Evolutionary conservation across 805 yeast species (phyloP), one percentile per base, ranked within the genome.

Genomic region (Limtongozyma cylindracea): DNA sequence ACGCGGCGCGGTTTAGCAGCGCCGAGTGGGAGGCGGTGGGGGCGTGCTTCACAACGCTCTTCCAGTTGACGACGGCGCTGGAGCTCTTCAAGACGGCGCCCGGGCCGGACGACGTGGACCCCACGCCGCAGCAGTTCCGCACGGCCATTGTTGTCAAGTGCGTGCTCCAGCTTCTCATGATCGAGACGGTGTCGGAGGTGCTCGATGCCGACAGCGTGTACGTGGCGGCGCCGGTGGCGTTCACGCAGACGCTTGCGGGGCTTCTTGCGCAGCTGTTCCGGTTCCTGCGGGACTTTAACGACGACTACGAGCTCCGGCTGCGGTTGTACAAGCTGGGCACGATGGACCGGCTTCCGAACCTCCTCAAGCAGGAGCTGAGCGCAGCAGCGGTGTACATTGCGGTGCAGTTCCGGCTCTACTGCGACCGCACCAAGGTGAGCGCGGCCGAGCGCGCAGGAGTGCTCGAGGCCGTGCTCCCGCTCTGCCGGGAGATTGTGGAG

Each of bases 81-180:
- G 95, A 82, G 40, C 51, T 88, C 27, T 76, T 80, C 39, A 82
- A 96, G 2, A 73, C 91, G 0, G 95, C 98, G 1, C 55, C 50
- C 22, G 95, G 82, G 40, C 51, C 91, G 27, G 76, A 78, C 39
- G 66, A 57, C 13, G 48, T 58, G 14, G 71, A 61, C 32, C 68
- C 70, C 8, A 32, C 51, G 5, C 6, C 15, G 6, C 6, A 13
- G 15, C 21, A 24, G 19, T 27, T 26, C 12, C 70, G 68, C 35
- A 66, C 77, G 13, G 56, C 72, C 1, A 77, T 84, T 37, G 92
- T 88, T 19, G 77, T 80, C 20, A 82, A 82, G 43, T 78, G 95
- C 45, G 91, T 88, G 12, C 50, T 84, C 31, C 96, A 88, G 38
- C 49, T 84, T 25, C 55, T 82, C 35, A 63, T 88, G 64, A 80